Evolutionary conservation across 176 grass and related monocot species (phyloP).

Genomic region (Chrysopogon serrulatus): DNA sequence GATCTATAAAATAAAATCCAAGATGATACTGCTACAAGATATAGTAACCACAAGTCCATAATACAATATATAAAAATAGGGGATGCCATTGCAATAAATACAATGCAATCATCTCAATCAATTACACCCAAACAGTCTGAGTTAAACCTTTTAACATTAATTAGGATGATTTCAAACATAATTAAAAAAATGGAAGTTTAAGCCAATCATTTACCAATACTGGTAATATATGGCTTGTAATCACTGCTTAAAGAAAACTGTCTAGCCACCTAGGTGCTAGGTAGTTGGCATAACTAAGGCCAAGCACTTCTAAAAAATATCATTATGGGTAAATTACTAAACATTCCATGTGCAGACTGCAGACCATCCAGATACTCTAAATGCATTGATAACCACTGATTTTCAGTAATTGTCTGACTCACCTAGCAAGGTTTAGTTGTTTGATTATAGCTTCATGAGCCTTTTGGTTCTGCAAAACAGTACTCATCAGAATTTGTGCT

Average conservation of each 20-base stretch:
- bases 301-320: neutral
- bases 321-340: neutral
- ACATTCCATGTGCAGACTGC: neutral
- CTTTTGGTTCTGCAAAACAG: slow-evolving; percentile 86
- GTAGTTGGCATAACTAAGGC: neutral
- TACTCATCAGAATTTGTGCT: neutral
- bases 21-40: slow-evolving; percentile 1
- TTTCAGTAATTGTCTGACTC: slow-evolving; percentile 33
- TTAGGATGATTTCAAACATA: neutral
- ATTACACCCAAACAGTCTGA: neutral
- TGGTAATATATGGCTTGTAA: neutral
- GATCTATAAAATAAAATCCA: slow-evolving; percentile 42
- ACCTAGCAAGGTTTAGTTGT: slow-evolving; percentile 73
- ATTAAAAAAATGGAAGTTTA: neutral
- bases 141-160: slow-evolving; percentile 19
- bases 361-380: neutral
- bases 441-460: slow-evolving; percentile 91
- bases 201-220: neutral
- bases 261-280: neutral
- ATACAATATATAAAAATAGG: neutral
- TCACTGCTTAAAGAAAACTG: neutral
- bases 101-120: neutral
- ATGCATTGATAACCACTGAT: neutral
- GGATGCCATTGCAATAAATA: neutral
- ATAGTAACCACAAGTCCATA: neutral